Base-by-base conservation (phyloP, 805 yeast species). In the Saturnispora sanitii region DNA sequence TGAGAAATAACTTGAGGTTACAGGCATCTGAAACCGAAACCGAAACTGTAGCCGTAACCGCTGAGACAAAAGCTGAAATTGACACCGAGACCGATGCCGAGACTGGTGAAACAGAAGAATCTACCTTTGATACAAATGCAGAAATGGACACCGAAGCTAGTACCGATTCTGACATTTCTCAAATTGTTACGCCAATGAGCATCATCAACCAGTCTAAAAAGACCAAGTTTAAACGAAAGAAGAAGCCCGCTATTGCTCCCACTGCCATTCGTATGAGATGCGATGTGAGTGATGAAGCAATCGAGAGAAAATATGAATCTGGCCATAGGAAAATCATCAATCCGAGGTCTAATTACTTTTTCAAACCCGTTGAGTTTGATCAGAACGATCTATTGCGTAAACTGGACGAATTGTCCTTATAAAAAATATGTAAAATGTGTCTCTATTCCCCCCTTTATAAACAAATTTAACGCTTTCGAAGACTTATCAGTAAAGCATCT, bases 1-100 rank as follows among this genome's bases (percentile, higher is more conserved):
- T 49, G 13, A 44, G 61, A 36, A 48, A 49, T 21, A 54, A 53
- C 35, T 42, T 51, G 17, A 29, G 28, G 15, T 30, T 46, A 21
- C 21, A 16, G 18, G 23, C 27, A 15, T 18, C 33, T 13, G 16
- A 12, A 19, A 34, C 36, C 20, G 33, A 34, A 23, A 15, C 13
- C 20, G 23, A 29, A 12, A n/a, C 29, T 6, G 35, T 18, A 8
- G 47, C 35, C 4, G 30, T 26, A 2, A 18, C 34, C 7, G 25
- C 38, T 27, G 17, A 31, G 13, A 6, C 25, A 9, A 27, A 26
- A 4, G 3, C 8, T 9, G 18, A 31, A 7, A 5, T 13, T 11
- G 29, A 31, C 13, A 11, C n/a, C 30, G n/a, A 11, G 7, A 6
- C 13, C n/a, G 30, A 27, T 12, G 13, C 8, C n/a, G 30, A n/a